A percentile compares a stretch with the other conserved stretches of the same genome.
These are phyloP conservation scores for Miscanthus lutarioriparius DNA, from an alignment of 176 grass and related monocot genomes.

Conservation along the genomic window DNA sequence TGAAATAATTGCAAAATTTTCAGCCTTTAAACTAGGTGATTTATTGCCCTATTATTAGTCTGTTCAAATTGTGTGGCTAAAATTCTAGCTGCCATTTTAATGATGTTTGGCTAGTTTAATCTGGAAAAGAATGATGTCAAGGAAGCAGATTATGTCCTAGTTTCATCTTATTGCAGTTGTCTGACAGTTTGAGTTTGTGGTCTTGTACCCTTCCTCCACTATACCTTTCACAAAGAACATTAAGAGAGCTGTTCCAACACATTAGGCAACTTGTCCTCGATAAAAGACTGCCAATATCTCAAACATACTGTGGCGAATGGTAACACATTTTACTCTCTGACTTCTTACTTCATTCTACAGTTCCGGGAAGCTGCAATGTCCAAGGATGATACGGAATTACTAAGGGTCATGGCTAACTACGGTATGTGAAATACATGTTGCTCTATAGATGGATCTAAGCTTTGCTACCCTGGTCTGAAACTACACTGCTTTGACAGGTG, in stretches of 20 bases:
- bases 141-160: neutral
- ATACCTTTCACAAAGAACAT: neutral
- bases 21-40: neutral
- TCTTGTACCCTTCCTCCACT: neutral
- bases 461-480: conserved; percentile 23
- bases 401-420: conserved; percentile 84
- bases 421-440: conserved; percentile 44
- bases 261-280: neutral
- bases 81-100: neutral
- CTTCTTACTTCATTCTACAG: conserved; percentile 38
- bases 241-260: neutral
- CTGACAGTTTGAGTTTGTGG: neutral
- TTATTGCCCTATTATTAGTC: conserved; percentile 13
- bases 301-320: neutral
- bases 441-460: neutral
- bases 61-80: neutral
- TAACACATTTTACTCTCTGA: neutral
- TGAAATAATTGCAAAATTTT: neutral
- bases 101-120: conserved; percentile 14
- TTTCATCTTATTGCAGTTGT: neutral
- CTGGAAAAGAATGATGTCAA: neutral
- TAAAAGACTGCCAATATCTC: neutral
- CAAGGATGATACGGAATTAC: conserved; percentile 65
- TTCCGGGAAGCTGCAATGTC: conserved; percentile 71
- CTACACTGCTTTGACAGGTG: conserved; percentile 52